Evolutionary conservation across 441 rosid genomes (phyloP).

Genomic region (Corymbia calophylla): DNA sequence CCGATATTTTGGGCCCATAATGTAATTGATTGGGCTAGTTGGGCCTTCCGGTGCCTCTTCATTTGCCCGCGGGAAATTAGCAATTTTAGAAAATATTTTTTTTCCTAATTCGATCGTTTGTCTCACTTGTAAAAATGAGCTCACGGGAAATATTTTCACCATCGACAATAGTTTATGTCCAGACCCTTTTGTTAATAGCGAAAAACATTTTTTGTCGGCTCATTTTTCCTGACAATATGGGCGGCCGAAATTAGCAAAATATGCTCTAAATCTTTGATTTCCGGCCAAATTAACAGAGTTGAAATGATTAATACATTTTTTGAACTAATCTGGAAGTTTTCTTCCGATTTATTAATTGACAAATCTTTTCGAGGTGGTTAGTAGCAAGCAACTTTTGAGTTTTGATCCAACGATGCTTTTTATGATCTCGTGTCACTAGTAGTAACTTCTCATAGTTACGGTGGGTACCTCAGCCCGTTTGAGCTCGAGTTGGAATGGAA

Average conservation of each 20-base stretch:
- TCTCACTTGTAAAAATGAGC: not conserved
- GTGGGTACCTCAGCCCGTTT: fast-evolving
- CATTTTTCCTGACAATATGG: not conserved
- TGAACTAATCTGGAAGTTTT: not conserved
- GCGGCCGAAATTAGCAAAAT: not conserved
- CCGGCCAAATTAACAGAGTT: fast-evolving
- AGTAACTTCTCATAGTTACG: not conserved
- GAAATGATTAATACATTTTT: not conserved
- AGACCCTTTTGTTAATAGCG: fast-evolving
- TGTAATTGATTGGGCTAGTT: not conserved
- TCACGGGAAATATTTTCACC: fast-evolving
- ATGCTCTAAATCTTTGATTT: not conserved
- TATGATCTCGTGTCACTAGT: not conserved
- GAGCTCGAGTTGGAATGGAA: not conserved
- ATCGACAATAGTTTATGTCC: not conserved
- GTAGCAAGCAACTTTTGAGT: not conserved
- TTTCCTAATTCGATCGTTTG: not conserved
- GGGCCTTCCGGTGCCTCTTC: not conserved
- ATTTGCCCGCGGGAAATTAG: not conserved
- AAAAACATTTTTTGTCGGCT: not conserved
- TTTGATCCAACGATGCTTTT: not conserved
- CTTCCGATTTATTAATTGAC: not conserved
- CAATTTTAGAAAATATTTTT: not conserved
- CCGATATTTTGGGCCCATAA: not conserved
- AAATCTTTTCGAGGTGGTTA: not conserved